phyloP scores from a whole-genome alignment of 495 filamentous ascomycete genomes.

The Xylaria castorea region DNA sequence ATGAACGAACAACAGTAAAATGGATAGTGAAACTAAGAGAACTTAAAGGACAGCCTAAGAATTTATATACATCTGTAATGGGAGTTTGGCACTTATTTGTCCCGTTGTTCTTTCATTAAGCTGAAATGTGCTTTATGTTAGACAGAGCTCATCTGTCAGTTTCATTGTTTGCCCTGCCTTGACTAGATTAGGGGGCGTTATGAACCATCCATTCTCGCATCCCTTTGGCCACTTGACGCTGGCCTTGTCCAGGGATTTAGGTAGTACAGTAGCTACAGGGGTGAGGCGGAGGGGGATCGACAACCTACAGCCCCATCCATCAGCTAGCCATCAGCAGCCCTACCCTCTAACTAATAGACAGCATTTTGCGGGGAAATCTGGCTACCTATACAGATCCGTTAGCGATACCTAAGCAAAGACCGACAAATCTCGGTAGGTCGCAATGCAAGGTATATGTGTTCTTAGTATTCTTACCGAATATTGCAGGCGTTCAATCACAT shows the following conservation, averaged over 20 bases:
- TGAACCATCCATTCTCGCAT: constrained; percentile 8
- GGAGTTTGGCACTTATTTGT: not conserved
- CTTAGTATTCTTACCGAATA: not conserved
- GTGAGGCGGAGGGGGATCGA: not conserved
- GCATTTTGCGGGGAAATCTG: too few relatives aligned
- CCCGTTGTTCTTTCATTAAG: not conserved
- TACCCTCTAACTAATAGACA: too few relatives aligned
- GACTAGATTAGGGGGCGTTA: not conserved
- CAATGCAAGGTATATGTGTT: not conserved
- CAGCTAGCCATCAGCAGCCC: not conserved
- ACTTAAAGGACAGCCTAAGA: not conserved
- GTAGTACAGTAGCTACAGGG: not conserved
- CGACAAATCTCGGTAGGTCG: not conserved
- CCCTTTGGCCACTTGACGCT: constrained; percentile 1
- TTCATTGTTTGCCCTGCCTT: not conserved
- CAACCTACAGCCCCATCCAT: not conserved
- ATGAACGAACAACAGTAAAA: constrained; percentile 7
- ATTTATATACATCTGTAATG: constrained; percentile 15
- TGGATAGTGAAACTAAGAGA: not conserved
- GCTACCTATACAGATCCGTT: too few relatives aligned
- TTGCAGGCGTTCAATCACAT: not conserved
- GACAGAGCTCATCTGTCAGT: not conserved
- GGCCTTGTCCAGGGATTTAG: not conserved
- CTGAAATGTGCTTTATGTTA: not conserved
- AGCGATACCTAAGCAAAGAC: not conserved